Conservation (phyloP, 352 stramenopile genomes). For the Phytophthora sp. region DNA sequence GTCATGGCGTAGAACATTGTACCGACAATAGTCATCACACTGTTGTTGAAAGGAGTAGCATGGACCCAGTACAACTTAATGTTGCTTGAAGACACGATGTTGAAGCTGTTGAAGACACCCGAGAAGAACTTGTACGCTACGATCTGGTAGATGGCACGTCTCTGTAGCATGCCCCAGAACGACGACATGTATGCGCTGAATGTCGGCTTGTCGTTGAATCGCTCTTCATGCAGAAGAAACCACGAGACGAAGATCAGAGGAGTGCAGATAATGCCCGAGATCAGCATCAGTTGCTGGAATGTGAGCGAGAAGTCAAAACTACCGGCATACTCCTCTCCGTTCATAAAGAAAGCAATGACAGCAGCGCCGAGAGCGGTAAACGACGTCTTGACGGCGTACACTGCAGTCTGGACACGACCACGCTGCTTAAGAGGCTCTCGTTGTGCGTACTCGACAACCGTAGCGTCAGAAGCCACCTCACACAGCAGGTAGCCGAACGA, state of each 20-base stretch:
- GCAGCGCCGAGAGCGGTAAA: conserved; percentile 49
- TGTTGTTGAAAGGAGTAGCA: conserved; percentile 62
- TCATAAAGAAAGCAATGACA: conserved; percentile 54
- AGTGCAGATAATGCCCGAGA: conserved; percentile 39
- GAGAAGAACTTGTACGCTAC: conserved; percentile 70
- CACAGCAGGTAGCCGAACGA: conserved; percentile 60
- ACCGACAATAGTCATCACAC: conserved; percentile 54
- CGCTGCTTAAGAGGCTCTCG: conserved; percentile 53
- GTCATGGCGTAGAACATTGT: conserved; percentile 49
- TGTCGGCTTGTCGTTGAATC: conserved; percentile 19
- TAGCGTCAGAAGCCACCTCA: conserved; percentile 60
- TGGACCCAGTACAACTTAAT: conserved; percentile 64
- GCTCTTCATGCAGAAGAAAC: conserved; percentile 46
- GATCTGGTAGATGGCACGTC: conserved; percentile 50
- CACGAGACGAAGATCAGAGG: conserved; percentile 47
- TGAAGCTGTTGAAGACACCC: conserved; percentile 64
- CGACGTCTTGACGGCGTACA: conserved; percentile 49
- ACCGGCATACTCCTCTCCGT: conserved; percentile 53
- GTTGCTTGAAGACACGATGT: conserved; percentile 54
- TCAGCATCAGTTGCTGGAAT: conserved; percentile 49
- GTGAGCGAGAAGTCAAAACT: conserved; percentile 50
- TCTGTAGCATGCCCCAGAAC: conserved; percentile 59
- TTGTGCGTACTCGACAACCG: conserved; percentile 63
- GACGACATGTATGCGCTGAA: conserved; percentile 42
- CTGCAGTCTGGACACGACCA: conserved; percentile 51